Conservation (phyloP, 495 filamentous ascomycete genomes). For the Penicillium taxi region DNA sequence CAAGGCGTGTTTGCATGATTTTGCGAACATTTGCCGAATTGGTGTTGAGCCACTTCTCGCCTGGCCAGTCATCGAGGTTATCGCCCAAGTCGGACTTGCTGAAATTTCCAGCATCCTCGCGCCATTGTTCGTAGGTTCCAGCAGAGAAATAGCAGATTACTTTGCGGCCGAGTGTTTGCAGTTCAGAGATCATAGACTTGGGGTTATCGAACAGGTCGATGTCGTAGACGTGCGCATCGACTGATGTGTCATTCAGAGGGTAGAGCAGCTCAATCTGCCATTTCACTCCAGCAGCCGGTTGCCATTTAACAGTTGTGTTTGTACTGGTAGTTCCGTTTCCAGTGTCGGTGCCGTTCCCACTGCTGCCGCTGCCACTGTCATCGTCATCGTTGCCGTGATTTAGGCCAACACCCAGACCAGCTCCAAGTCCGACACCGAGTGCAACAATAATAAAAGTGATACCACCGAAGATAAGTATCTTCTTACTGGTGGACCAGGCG, state of each 20-base stretch:
- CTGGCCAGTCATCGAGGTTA: conserved; percentile 51
- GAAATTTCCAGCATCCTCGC: conserved; percentile 50
- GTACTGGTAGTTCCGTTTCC: conserved; percentile 17
- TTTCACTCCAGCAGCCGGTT: conserved; percentile 39
- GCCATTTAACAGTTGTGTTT: conserved; percentile 35
- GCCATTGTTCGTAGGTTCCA: conserved; percentile 54
- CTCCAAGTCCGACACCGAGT: conserved; percentile 44
- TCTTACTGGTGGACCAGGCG: conserved; percentile 34
- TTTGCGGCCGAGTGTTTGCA: conserved; percentile 43
- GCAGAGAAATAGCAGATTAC: conserved; percentile 72
- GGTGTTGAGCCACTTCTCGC: conserved; percentile 59
- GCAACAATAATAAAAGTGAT: conserved; percentile 34
- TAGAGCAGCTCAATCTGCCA: conserved; percentile 51
- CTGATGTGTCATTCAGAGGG: conserved; percentile 35
- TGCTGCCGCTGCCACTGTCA: conserved; percentile 8
- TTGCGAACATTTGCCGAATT: conserved; percentile 47
- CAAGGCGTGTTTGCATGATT: conserved; percentile 53
- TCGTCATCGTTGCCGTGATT: conserved; percentile 7
- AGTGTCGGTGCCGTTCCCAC: conserved; percentile 5
- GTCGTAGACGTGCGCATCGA: conserved; percentile 48
- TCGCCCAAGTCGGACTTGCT: conserved; percentile 42
- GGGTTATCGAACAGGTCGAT: conserved; percentile 54
- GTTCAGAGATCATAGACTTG: conserved; percentile 32
- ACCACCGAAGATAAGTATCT: conserved; percentile 21
- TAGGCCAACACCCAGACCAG: conserved; percentile 22